Evolutionary conservation across 2,329 filamentous ascomycete genomes (phyloP).

Genomic region (Colletotrichum abscissum): DNA sequence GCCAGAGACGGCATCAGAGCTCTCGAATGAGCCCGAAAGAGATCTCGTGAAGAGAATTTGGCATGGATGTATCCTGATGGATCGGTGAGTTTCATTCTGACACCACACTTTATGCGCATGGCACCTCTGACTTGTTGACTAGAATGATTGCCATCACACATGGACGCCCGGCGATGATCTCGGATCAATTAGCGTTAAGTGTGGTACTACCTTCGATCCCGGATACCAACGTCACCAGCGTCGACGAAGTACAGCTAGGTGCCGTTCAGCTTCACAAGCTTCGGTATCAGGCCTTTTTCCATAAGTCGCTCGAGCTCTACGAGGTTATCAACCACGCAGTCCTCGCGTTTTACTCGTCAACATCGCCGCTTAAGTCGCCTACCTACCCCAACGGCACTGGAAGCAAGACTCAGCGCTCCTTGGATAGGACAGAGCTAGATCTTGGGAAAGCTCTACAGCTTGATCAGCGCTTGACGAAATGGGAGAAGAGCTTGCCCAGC

Average conservation of each 20-base stretch:
- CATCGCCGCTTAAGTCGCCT: not conserved
- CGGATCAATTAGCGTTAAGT: conserved; percentile 38
- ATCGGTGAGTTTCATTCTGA: conserved; percentile 42
- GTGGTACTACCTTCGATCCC: conserved; percentile 42
- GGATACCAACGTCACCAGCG: not conserved
- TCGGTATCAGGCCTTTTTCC: conserved; percentile 44
- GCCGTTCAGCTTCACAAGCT: not conserved
- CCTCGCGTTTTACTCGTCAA: conserved; percentile 41
- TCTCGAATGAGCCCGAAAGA: conserved; percentile 36
- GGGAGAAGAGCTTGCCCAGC: conserved; percentile 44
- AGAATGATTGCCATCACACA: conserved; percentile 51
- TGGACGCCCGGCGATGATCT: conserved; percentile 50
- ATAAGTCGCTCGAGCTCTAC: conserved; percentile 49
- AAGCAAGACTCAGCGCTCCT: not conserved
- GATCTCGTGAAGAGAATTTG: conserved; percentile 46
- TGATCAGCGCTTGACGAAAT: conserved; percentile 45
- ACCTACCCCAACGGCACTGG: not conserved
- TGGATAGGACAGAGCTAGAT: conserved; percentile 34
- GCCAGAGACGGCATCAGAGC: conserved; percentile 46
- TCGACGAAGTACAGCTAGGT: not conserved
- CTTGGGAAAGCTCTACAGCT: conserved; percentile 46
- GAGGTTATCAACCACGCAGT: conserved; percentile 49
- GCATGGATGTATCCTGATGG: conserved; percentile 52
- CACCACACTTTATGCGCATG: too few relatives aligned
- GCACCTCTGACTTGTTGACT: not conserved